Evolutionary conservation across 1,284 basidiomycete genomes (phyloP).

Genomic region (Sporisorium scitamineum): DNA sequence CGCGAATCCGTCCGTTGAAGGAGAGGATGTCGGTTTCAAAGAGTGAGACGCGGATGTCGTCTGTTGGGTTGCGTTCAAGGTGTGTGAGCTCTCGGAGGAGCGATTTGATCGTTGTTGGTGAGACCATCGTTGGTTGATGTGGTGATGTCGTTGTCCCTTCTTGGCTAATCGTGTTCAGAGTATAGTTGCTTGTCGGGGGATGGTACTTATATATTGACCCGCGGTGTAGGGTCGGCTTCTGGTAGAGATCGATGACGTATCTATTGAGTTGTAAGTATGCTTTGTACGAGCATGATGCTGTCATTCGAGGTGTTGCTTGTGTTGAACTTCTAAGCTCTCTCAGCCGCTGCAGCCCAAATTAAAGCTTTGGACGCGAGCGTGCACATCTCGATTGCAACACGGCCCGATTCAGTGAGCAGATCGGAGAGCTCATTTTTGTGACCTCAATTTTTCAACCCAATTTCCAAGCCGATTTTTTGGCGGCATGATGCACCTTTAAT

Average conservation of each 20-base stretch:
- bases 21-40: constrained; percentile 45
- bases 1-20: constrained; percentile 38
- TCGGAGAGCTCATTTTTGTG: background rate
- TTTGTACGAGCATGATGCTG: background rate
- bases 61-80: constrained; percentile 22
- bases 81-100: constrained; percentile 35
- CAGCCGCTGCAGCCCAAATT: background rate
- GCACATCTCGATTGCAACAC: background rate
- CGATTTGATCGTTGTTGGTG: constrained; percentile 32
- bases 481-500: background rate
- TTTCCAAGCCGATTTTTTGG: background rate
- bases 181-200: background rate
- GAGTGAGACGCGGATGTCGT: constrained; percentile 36
- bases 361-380: constrained; percentile 1
- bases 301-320: background rate
- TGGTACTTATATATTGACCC: background rate
- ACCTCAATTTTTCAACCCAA: background rate
- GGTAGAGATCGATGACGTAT: background rate
- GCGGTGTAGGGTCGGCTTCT: too few species aligned
- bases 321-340: constrained; percentile 1
- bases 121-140: constrained; percentile 24
- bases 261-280: background rate
- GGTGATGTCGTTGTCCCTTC: background rate
- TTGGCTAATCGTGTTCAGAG: background rate
- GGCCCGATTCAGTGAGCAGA: background rate